These are phyloP conservation scores for Cicer yamashitae DNA, from an alignment of 306 rosid genomes.

Conservation along the genomic window DNA sequence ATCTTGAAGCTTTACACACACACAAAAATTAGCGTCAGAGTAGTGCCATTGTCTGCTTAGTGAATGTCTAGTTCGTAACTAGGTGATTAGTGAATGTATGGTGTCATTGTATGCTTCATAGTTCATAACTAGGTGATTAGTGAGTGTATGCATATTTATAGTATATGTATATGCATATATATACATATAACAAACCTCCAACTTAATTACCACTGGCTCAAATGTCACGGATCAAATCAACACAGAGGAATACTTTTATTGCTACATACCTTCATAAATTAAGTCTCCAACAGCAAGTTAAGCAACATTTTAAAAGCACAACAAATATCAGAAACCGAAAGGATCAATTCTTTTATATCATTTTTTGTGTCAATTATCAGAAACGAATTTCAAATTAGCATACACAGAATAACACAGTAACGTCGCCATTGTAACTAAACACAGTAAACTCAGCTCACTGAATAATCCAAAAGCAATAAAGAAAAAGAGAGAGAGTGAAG, in stretches of 20 bases:
- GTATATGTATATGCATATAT: not conserved
- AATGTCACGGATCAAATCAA: conserved; percentile 32
- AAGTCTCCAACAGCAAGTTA: conserved; percentile 1
- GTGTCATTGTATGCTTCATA: not conserved
- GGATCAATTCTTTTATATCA: not conserved
- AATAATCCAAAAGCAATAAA: not conserved
- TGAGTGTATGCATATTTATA: too few species aligned
- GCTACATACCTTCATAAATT: not conserved
- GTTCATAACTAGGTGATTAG: conserved; percentile 7
- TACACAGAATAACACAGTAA: not conserved
- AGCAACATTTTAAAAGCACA: conserved; percentile 10
- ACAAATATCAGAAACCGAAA: not conserved
- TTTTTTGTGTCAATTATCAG: not conserved
- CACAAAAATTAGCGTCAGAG: not conserved
- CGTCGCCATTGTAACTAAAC: not conserved
- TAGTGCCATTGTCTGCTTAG: too few species aligned
- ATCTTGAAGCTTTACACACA: not conserved
- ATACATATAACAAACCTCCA: conserved; percentile 25
- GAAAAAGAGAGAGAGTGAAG: not conserved
- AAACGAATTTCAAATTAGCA: conserved; percentile 25
- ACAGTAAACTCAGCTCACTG: conserved; percentile 2
- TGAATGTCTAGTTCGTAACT: not conserved
- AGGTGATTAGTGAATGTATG: too few species aligned
- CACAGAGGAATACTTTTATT: not conserved
- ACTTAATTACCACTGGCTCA: conserved; percentile 17